Percentiles rank a stretch among this genome's conserved stretches.
Evolutionary conservation across 2,329 filamentous ascomycete species (phyloP).

Genomic region (Orbilia ellipsospora): DNA sequence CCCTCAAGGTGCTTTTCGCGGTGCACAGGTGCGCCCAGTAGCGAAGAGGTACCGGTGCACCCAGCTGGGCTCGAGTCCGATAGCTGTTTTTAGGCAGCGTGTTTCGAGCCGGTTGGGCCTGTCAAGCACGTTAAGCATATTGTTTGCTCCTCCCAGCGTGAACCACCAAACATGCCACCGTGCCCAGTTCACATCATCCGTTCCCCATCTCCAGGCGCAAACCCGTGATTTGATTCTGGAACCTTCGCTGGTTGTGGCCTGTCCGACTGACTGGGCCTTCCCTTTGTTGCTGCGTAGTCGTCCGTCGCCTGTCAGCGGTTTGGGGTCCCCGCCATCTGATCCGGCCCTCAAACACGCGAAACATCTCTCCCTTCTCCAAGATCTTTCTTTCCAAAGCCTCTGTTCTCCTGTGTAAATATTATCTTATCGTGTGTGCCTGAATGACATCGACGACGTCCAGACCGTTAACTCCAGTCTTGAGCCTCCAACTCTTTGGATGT

Average conservation of each 20-base stretch:
- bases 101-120: too few species aligned
- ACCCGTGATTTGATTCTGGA: conserved; percentile 52
- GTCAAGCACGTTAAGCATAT: too few species aligned
- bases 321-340: too few species aligned
- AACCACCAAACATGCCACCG: conserved; percentile 2
- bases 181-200: not conserved
- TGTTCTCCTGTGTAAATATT: conserved; percentile 2
- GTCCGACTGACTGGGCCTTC: not conserved
- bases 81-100: too few species aligned
- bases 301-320: conserved; percentile 13
- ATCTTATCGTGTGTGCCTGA: too few species aligned
- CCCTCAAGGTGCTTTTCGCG: too few species aligned
- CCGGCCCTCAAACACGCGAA: too few species aligned
- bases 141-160: not conserved
- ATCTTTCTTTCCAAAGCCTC: not conserved
- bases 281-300: conserved; percentile 10
- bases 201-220: not conserved
- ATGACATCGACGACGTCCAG: too few species aligned
- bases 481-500: conserved; percentile 19
- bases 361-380: too few species aligned
- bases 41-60: too few species aligned
- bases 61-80: too few species aligned
- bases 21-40: too few species aligned
- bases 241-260: conserved; percentile 29
- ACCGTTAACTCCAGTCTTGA: not conserved